Conservation (phyloP, 78 protist genomes). For the Creolimax fragrantissima region DNA sequence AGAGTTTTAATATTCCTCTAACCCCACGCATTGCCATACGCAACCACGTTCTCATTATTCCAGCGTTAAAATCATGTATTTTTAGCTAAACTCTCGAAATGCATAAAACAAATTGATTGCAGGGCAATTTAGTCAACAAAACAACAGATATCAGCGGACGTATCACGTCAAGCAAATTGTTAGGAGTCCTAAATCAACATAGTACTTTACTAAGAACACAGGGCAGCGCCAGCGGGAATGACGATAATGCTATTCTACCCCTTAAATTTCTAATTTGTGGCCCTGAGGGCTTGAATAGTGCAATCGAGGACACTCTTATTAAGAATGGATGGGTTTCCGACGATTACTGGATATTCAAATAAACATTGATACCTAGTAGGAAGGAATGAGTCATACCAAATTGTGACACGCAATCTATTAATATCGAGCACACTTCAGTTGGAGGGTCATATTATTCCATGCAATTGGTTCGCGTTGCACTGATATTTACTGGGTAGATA, state of each 20-base stretch:
- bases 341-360: no score
- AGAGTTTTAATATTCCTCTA: no score
- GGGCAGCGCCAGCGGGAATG: neutral
- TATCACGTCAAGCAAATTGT: neutral
- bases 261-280: neutral
- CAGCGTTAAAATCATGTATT: neutral
- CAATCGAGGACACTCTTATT: no score
- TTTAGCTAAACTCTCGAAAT: no score
- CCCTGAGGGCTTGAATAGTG: neutral
- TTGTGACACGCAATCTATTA: no score
- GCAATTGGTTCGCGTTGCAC: no score
- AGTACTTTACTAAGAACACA: neutral
- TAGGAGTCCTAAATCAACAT: neutral
- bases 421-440: no score
- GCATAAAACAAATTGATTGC: neutral
- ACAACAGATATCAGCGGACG: neutral
- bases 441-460: no score
- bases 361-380: no score
- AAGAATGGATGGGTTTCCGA: no score
- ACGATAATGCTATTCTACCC: neutral
- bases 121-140: neutral
- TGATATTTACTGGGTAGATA: no score
- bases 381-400: no score
- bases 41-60: neutral
- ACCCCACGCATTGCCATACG: neutral